Conservation (phyloP, 305 asterid genomes). For the Fraxinus albicans region DNA sequence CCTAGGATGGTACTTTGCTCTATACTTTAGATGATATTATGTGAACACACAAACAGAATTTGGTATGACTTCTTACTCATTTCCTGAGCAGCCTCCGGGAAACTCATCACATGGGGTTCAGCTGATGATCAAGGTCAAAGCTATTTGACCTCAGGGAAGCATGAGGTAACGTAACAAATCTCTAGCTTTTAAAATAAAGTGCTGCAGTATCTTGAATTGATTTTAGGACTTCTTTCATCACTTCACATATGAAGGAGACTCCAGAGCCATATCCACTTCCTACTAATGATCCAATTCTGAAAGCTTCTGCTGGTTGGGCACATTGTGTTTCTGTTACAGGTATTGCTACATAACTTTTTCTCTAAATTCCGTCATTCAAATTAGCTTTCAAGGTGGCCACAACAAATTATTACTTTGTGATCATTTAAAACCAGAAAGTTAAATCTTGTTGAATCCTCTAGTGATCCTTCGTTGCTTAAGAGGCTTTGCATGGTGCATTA, state of each 20-base stretch:
- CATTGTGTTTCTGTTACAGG: conserved; percentile 68
- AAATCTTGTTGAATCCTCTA: neutral
- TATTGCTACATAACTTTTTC: conserved; percentile 13
- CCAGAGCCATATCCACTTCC: conserved; percentile 63
- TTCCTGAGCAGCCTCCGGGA: conserved; percentile 45
- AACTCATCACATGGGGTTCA: conserved; percentile 69
- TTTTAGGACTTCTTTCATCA: conserved; percentile 27
- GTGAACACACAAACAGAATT: neutral
- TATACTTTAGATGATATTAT: neutral
- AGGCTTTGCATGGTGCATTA: neutral
- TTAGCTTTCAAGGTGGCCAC: neutral
- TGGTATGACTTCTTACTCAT: neutral
- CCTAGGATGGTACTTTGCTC: neutral
- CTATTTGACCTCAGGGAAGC: conserved; percentile 73
- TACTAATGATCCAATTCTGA: conserved; percentile 39
- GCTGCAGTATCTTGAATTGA: conserved; percentile 14
- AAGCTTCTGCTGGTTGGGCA: conserved; percentile 80
- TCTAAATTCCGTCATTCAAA: conserved; percentile 2
- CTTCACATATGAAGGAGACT: conserved; percentile 36
- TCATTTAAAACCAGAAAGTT: neutral
- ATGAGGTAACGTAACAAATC: conserved; percentile 48
- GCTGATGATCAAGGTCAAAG: conserved; percentile 82
- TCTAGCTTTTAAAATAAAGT: neutral
- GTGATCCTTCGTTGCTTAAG: neutral
- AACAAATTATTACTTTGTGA: conserved; percentile 3